phyloP scores from a whole-genome alignment of 371 early-diverging fungal genomes.

The Actinomortierella ambigua region DNA sequence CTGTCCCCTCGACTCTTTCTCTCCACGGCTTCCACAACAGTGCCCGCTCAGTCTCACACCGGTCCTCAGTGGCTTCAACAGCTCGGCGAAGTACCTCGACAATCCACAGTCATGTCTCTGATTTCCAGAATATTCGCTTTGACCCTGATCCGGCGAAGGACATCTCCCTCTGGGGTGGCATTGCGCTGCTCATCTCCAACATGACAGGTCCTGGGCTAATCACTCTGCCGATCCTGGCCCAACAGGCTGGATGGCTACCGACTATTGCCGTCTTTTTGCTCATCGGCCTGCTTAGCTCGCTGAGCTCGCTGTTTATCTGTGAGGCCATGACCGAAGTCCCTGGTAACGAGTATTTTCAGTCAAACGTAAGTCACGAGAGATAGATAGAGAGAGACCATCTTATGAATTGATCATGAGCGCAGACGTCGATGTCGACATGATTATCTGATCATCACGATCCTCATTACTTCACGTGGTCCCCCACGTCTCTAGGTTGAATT shows the following conservation, averaged over 20 bases:
- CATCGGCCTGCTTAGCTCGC: conserved; percentile 53
- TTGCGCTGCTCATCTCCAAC: conserved; percentile 45
- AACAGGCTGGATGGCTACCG: conserved; percentile 46
- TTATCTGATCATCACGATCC: not conserved
- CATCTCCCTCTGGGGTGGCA: conserved; percentile 46
- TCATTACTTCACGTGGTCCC: not conserved
- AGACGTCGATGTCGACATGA: no score
- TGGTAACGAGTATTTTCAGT: conserved; percentile 75
- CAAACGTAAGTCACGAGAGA: conserved; percentile 35
- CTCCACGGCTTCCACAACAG: no score
- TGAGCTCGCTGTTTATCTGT: conserved; percentile 71
- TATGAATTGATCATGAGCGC: no score
- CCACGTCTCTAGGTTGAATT: conserved; percentile 51
- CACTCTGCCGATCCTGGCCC: conserved; percentile 42
- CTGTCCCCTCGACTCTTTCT: no score
- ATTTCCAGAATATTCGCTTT: conserved; percentile 37
- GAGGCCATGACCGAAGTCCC: conserved; percentile 81
- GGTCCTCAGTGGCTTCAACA: conserved; percentile 22
- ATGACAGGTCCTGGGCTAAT: conserved; percentile 52
- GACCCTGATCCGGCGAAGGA: conserved; percentile 43
- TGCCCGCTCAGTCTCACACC: conserved; percentile 4
- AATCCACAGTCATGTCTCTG: conserved; percentile 32
- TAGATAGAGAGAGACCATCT: no score
- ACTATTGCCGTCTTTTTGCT: conserved; percentile 52
- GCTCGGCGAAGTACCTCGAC: conserved; percentile 17